Evolutionary conservation across 2,329 filamentous ascomycete genomes (phyloP).

Genomic region (Cladosporium cucumerinum): DNA sequence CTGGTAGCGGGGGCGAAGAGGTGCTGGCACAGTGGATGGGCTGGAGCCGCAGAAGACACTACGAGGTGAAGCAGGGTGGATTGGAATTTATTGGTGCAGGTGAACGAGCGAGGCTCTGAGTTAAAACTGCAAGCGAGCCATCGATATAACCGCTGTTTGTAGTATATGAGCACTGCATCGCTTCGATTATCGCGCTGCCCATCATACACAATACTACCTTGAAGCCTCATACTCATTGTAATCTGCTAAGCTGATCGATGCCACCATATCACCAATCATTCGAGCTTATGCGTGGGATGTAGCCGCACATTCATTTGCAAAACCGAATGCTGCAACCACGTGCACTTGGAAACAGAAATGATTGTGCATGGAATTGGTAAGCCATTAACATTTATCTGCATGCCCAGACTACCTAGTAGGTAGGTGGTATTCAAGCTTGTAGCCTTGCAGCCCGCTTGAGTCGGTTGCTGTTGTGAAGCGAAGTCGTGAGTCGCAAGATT

Average conservation of each 20-base stretch:
- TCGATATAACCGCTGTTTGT: not conserved
- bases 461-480: not conserved
- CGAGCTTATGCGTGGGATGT: not conserved
- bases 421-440: not conserved
- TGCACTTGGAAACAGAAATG: not conserved
- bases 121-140: not conserved
- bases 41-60: slow-evolving; percentile 71
- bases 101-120: not conserved
- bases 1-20: slow-evolving; percentile 71
- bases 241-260: not conserved
- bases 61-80: slow-evolving; percentile 61
- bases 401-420: not conserved
- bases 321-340: not conserved
- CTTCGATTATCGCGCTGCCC: no score
- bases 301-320: not conserved
- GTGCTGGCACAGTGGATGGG: slow-evolving; percentile 70
- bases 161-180: not conserved
- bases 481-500: not conserved
- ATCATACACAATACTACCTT: no score
- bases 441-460: not conserved
- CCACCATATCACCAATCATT: not conserved
- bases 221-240: not conserved
- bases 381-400: not conserved
- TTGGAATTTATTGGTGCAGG: slow-evolving; percentile 43
- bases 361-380: not conserved